Percentiles rank a stretch among this genome's conserved stretches.
Conservation (phyloP, 768 basidiomycete genomes). For the Harrya chromipes region DNA sequence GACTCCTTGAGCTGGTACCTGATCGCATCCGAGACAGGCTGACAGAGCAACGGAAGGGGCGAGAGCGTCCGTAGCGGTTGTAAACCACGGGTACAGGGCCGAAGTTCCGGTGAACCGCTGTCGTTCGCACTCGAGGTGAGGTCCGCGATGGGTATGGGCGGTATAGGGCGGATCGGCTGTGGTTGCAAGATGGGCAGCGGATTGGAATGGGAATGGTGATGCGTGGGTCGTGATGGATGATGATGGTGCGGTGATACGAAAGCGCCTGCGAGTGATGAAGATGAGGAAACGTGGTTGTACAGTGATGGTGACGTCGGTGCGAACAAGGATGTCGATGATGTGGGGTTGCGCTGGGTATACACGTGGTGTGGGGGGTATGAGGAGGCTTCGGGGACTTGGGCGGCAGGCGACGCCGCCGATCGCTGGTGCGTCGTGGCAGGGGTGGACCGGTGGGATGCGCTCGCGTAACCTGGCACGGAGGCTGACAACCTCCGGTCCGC, state of each 20-base stretch:
- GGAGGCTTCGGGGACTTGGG: background rate
- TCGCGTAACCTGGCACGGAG: constrained; percentile 31
- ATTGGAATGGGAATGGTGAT: background rate
- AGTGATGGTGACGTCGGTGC: constrained; percentile 17
- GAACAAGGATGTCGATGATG: constrained; percentile 18
- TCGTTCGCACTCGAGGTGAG: constrained; percentile 25
- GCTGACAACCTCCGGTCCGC: constrained; percentile 31
- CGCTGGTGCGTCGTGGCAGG: constrained; percentile 9
- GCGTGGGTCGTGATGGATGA: constrained; percentile 13
- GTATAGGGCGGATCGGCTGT: constrained; percentile 34
- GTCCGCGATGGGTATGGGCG: constrained; percentile 31
- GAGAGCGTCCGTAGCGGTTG: constrained; percentile 17
- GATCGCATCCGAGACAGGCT: constrained; percentile 32
- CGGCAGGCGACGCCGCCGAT: constrained; percentile 2
- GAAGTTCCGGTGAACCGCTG: background rate
- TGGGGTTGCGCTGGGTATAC: constrained; percentile 24
- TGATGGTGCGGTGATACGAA: constrained; percentile 16
- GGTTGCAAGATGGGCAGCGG: constrained; percentile 31
- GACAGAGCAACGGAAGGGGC: constrained; percentile 32
- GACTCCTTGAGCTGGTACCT: constrained; percentile 27
- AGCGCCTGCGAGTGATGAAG: constrained; percentile 30
- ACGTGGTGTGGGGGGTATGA: constrained; percentile 20
- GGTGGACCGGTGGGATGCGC: constrained; percentile 19
- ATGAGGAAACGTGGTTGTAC: constrained; percentile 18
- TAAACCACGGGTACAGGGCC: background rate